Conservation (phyloP, 352 stramenopile species). For the Phytophthora agathidicida region DNA sequence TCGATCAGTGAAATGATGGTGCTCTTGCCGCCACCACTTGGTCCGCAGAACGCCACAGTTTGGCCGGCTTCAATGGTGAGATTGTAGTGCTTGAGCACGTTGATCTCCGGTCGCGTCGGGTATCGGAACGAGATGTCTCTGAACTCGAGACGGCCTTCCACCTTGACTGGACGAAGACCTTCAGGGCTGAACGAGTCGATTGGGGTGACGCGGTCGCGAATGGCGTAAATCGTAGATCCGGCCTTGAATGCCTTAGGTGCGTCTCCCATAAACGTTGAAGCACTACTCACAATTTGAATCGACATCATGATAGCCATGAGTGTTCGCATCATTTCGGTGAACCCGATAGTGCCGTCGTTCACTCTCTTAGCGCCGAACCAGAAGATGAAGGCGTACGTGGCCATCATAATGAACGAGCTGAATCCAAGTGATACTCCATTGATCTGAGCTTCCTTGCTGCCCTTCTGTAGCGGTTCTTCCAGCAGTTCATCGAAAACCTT, state of each 20-base stretch:
- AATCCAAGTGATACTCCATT: conserved; percentile 72
- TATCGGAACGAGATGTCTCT: conserved; percentile 80
- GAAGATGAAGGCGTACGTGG: conserved; percentile 61
- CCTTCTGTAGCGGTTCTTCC: conserved; percentile 31
- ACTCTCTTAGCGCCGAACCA: conserved; percentile 68
- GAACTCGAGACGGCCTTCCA: conserved; percentile 59
- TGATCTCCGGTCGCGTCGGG: conserved; percentile 60
- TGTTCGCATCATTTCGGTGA: conserved; percentile 55
- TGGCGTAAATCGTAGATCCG: conserved; percentile 40
- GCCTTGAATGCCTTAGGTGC: conserved; percentile 77
- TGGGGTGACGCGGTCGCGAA: conserved; percentile 36
- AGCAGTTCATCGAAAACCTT: conserved; percentile 31
- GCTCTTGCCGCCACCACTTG: conserved; percentile 56
- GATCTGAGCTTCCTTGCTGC: conserved; percentile 38
- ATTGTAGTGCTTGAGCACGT: conserved; percentile 86
- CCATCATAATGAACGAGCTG: conserved; percentile 68
- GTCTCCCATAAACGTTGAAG: conserved; percentile 36
- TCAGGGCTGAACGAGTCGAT: conserved; percentile 50
- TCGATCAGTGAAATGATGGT: conserved; percentile 57
- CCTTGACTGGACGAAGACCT: conserved; percentile 11
- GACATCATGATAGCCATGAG: conserved; percentile 66
- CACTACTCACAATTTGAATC: conserved; percentile 36
- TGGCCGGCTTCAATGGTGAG: conserved; percentile 77
- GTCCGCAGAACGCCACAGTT: conserved; percentile 65
- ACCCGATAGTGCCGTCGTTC: conserved; percentile 39